phyloP scores from a whole-genome alignment of 495 filamentous ascomycete genomes.

The Usnea hakonensis region DNA sequence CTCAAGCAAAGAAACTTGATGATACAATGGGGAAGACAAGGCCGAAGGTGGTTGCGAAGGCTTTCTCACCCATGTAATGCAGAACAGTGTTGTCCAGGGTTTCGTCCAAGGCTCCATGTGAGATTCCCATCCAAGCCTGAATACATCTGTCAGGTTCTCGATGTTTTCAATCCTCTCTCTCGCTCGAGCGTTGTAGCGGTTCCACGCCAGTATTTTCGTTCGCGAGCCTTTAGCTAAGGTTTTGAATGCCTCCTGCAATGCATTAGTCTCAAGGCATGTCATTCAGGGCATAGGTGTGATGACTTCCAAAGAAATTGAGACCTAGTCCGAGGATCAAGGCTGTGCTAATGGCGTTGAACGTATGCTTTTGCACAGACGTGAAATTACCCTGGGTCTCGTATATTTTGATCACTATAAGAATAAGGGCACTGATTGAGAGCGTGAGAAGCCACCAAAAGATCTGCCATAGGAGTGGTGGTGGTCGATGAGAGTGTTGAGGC shows the following conservation, averaged over 20 bases:
- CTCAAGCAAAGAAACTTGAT: not conserved
- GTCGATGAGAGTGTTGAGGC: too few relatives aligned
- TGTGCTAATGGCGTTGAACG: constrained; percentile 18
- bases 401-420: not conserved
- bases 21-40: not conserved
- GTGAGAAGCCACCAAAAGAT: constrained; percentile 9
- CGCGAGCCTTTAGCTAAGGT: constrained; percentile 14
- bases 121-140: constrained; percentile 2
- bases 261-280: not conserved
- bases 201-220: not conserved
- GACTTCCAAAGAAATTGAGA: constrained; percentile 18
- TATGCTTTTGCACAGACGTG: constrained; percentile 3
- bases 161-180: constrained; percentile 8
- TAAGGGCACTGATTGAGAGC: not conserved
- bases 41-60: too few relatives aligned
- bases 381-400: constrained; percentile 10
- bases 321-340: constrained; percentile 15
- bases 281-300: not conserved
- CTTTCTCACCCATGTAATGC: constrained; percentile 9
- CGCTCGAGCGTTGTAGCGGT: not conserved
- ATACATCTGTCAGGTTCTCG: constrained; percentile 15
- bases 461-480: not conserved
- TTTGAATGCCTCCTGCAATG: constrained; percentile 20
- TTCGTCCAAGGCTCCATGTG: not conserved
- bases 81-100: not conserved